Base-by-base conservation (phyloP, 805 yeast genomes). In the Saccharomyces mikatae region DNA sequence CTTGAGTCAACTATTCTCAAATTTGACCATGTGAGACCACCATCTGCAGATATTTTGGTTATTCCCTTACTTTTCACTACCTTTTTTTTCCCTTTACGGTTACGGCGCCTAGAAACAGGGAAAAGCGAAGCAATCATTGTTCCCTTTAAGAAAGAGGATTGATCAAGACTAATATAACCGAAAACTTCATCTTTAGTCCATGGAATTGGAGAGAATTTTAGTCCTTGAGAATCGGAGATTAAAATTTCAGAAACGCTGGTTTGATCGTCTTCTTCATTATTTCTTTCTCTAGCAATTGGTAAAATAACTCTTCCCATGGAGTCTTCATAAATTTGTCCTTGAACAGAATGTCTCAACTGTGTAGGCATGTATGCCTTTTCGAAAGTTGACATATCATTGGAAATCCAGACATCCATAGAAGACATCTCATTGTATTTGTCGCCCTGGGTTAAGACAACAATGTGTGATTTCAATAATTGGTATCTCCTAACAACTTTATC, bases 21-120 rank as follows among this genome's bases (percentile, higher is more conserved):
- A n/a, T 67, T 68, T 2, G 70, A 57, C 87, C 87, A 83, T 13
- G 76, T 70, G 49, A 62, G 63, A 27, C 88, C 87, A 60, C 79
- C 79, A 61, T 83, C 79, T 47, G 74, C 67, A 1, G 86, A 69
- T 28, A 79, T 73, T 58, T 68, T 70, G 11, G 81, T 64, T 50
- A 65, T 64, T 8, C 65, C 53, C 30, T 55, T 52, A 1, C 21
- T 47, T 30, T 31, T 49, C n/a, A n/a, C 41, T 27, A 24, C 27
- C 46, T 31, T 31, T 2, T 26, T 21, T 27, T 30, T 13, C 5
- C 29, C 17, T 32, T 48, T n/a, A 11, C 46, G 36, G 36, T 31
- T 31, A 31, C 17, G 36, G 13, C 36, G 36, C 17, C 36, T 31
- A 22, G n/a, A 48, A 10, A 21, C 6, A 28, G 48, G 46, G 24